Conservation (phyloP, 176 grass and related monocot genomes). For the Aechmea fasciata region DNA sequence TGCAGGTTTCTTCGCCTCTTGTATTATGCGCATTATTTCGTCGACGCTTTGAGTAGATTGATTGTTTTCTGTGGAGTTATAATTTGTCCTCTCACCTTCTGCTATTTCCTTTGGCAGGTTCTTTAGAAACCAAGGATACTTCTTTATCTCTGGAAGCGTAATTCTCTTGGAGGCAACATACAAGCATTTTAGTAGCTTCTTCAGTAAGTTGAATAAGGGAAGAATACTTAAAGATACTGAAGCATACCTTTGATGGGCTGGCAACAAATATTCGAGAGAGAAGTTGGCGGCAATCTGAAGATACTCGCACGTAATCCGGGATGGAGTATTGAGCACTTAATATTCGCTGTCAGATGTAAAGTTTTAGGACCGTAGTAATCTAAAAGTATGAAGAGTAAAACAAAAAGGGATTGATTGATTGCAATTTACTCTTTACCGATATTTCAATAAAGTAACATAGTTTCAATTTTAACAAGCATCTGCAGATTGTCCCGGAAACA, state of each 20-base stretch:
- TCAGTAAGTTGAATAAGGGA: background rate
- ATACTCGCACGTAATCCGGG: slow-evolving; percentile 79
- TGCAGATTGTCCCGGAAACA: too few species aligned
- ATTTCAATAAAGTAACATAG: too few species aligned
- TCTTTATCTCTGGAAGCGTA: slow-evolving; percentile 88
- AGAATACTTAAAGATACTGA: background rate
- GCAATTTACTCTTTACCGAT: too few species aligned
- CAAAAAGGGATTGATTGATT: background rate
- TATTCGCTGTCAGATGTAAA: slow-evolving; percentile 53
- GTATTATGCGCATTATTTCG: slow-evolving; percentile 79
- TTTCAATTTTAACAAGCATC: too few species aligned
- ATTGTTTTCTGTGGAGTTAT: slow-evolving; percentile 18
- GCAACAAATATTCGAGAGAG: slow-evolving; percentile 88
- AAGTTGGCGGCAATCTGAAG: slow-evolving; percentile 59
- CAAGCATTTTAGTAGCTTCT: background rate
- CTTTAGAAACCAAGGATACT: slow-evolving; percentile 79
- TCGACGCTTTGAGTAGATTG: slow-evolving; percentile 38
- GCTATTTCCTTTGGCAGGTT: slow-evolving; percentile 67
- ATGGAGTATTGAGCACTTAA: slow-evolving; percentile 79
- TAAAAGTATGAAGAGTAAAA: background rate
- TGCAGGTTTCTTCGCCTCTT: slow-evolving; percentile 54
- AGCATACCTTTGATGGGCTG: slow-evolving; percentile 72
- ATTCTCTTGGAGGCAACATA: slow-evolving; percentile 46
- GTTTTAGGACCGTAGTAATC: background rate
- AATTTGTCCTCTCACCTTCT: slow-evolving; percentile 53